These are phyloP conservation scores for Microcyclospora tardicrescens DNA, from an alignment of 2,329 filamentous ascomycete species.

Conservation along the genomic window DNA sequence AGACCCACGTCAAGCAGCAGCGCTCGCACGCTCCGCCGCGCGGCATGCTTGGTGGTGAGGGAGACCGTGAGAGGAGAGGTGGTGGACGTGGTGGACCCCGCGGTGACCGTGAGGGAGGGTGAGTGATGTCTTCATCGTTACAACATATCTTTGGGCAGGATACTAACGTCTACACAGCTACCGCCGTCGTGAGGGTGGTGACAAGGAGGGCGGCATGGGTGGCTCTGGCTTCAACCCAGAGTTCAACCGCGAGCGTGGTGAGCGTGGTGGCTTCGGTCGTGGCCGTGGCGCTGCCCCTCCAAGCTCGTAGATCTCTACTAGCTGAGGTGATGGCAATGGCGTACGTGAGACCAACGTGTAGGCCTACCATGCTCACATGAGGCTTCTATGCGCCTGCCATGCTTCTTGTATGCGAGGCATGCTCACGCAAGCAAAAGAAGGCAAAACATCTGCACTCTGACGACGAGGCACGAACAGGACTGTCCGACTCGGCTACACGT, in stretches of 20 bases:
- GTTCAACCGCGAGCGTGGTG: conserved; percentile 37
- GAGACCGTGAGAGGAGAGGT: conserved; percentile 61
- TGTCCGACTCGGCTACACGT: conserved; percentile 8
- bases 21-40: conserved; percentile 95
- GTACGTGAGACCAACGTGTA: conserved; percentile 2
- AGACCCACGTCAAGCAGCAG: conserved; percentile 99
- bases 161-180: conserved; percentile 31
- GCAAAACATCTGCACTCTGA: not conserved
- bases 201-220: conserved; percentile 75
- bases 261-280: conserved; percentile 27
- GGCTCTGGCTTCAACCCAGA: conserved; percentile 83
- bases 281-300: conserved; percentile 60
- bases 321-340: conserved; percentile 4
- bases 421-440: not conserved
- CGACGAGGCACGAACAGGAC: too few species aligned
- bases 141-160: conserved; percentile 42
- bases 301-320: conserved; percentile 26
- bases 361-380: conserved; percentile 1
- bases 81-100: conserved; percentile 67
- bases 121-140: not conserved
- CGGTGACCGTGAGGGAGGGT: conserved; percentile 59
- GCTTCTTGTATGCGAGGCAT: not conserved
- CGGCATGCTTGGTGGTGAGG: conserved; percentile 82
- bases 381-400: not conserved
- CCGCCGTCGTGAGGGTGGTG: conserved; percentile 39